phyloP scores from a whole-genome alignment of 768 basidiomycete species.

The Lepiota venenata region DNA sequence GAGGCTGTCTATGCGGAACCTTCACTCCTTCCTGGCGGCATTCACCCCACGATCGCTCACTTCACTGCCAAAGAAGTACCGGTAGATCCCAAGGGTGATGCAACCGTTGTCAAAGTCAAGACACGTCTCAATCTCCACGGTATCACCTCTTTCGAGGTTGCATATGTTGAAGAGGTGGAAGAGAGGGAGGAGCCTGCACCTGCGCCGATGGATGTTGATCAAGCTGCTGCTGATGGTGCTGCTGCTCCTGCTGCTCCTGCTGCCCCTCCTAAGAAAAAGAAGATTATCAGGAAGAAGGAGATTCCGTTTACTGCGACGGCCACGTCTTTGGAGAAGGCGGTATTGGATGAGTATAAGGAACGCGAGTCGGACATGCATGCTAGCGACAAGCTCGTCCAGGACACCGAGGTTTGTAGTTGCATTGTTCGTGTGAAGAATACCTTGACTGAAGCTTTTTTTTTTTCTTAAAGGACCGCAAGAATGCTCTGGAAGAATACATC shows the following conservation, averaged over 20 bases:
- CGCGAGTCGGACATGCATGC: constrained; percentile 87
- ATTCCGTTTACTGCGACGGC: constrained; percentile 68
- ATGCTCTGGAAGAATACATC: constrained; percentile 97
- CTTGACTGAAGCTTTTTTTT: background rate
- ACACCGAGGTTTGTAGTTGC: constrained; percentile 77
- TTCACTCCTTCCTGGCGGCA: constrained; percentile 61
- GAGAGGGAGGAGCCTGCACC: constrained; percentile 68
- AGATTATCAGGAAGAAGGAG: constrained; percentile 78
- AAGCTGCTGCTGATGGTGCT: constrained; percentile 29
- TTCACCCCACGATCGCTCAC: constrained; percentile 83
- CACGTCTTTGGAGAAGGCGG: constrained; percentile 58
- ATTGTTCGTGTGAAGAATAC: background rate
- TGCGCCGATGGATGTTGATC: constrained; percentile 66
- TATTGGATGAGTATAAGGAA: constrained; percentile 69
- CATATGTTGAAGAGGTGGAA: constrained; percentile 81
- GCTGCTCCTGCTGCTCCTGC: constrained; percentile 22
- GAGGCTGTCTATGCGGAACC: constrained; percentile 84
- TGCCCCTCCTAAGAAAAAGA: constrained; percentile 78
- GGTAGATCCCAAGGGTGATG: constrained; percentile 63
- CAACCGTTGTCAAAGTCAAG: constrained; percentile 87
- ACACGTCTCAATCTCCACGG: constrained; percentile 85
- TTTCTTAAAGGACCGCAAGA: constrained; percentile 80
- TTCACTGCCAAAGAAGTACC: constrained; percentile 84
- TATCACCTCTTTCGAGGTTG: constrained; percentile 79
- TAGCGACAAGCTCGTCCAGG: constrained; percentile 92